phyloP scores from a whole-genome alignment of 2,329 filamentous ascomycete genomes.

The Westerdykella sp. region DNA sequence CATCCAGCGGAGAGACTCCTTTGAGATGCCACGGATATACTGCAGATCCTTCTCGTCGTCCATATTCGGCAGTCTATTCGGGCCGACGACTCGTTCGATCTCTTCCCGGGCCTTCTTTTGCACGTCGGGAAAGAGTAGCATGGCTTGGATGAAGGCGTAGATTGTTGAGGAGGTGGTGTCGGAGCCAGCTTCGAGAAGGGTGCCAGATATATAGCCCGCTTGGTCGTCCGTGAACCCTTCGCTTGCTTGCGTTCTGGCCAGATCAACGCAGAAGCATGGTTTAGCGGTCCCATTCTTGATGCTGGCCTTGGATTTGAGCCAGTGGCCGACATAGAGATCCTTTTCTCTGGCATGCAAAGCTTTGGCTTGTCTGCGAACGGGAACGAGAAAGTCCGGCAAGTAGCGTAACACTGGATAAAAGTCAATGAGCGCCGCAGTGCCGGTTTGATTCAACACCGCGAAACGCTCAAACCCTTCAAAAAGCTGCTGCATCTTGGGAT shows the following conservation, averaged over 20 bases:
- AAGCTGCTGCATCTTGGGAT: too few species aligned
- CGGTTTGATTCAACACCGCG: too few species aligned
- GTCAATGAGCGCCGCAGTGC: too few species aligned
- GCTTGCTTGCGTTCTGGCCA: conserved; percentile 3
- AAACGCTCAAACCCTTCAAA: too few species aligned
- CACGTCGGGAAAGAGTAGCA: conserved; percentile 21
- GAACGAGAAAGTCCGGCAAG: too few species aligned
- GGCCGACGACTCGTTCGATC: conserved; percentile 46
- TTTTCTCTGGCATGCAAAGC: conserved; percentile 32
- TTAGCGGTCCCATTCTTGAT: neutral
- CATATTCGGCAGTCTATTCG: conserved; percentile 42
- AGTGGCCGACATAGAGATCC: conserved; percentile 30
- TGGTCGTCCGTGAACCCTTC: conserved; percentile 8
- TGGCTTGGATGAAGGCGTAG: conserved; percentile 26
- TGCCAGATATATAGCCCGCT: conserved; percentile 20
- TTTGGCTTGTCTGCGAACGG: too few species aligned
- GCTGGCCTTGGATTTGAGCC: conserved; percentile 3
- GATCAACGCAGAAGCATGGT: conserved; percentile 10
- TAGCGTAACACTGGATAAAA: too few species aligned
- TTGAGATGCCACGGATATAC: conserved; percentile 29
- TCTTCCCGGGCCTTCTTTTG: conserved; percentile 41
- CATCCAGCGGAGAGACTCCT: conserved; percentile 42
- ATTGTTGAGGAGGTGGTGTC: conserved; percentile 28
- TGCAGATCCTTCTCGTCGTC: conserved; percentile 41
- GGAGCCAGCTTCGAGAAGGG: conserved; percentile 28